Base-by-base conservation (phyloP, 371 early-diverging fungal species). In the Rhizopus sp. region DNA sequence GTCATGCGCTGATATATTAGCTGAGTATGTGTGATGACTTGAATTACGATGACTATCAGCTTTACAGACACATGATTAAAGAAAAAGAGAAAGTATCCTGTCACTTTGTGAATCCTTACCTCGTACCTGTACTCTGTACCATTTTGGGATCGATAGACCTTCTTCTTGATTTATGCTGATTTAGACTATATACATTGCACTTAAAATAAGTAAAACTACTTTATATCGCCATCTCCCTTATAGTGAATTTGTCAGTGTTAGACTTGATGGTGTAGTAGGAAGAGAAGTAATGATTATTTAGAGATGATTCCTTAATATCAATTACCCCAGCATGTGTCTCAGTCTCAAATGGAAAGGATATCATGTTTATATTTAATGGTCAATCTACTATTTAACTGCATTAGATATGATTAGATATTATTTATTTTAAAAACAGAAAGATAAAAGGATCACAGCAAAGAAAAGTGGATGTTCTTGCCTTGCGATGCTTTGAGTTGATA, bases 391-490 rank as follows among this genome's bases (percentile, higher is more conserved):
- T 34, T 13, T 53, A 42, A 53, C 31, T 53, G 42, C 44, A 41
- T 4, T 53, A 53, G 31, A 34, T 44, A 42, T 23, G 23, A 23
- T 23, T 37, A 44, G 33, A 34, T 44, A 3, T 53, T 44, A 44
- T 53, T 51, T 8, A 38, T 51, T 44, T 53, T 33, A 23, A 53
- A 53, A 53, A 7, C 32, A 53, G 54, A 53, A 44, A 53, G 44
- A 33, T 31, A 46, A 34, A 23, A 45, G 45, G 45, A n/a, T 45
- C 44, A 53, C 33, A 46, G 35, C 13, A 55, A 55, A 29, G 23
- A 37, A 45, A 44, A 55, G 46, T 34, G 23, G 55, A 35, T 35
- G 55, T 35, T 13, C 29, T 55, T 45, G 29, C 34, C 23, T 55
- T 44, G 32, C 37, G 37, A 35, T 23, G 55, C 13, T 55, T 55